A percentile compares a stretch with the other conserved stretches of the same genome.
Evolutionary conservation across 1,284 basidiomycete genomes (phyloP).

Genomic region (Anthracocystis panici-leucophaei): DNA sequence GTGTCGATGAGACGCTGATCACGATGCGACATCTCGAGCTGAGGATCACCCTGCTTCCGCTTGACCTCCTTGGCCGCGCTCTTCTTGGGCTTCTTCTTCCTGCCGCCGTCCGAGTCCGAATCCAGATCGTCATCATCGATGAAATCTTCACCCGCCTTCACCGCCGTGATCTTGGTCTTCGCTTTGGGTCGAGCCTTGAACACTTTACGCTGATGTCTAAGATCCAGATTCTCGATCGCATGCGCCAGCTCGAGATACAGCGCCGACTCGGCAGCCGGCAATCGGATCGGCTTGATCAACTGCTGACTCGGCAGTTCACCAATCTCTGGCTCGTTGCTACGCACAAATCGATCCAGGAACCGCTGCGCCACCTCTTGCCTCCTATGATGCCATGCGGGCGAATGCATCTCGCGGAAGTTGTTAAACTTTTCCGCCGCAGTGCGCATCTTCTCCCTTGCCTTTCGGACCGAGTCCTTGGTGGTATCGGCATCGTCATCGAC

Average conservation of each 20-base stretch:
- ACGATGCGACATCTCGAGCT: slow-evolving; percentile 74
- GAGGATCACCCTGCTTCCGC: slow-evolving; percentile 41
- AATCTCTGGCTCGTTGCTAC: slow-evolving; percentile 92
- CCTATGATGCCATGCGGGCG: slow-evolving; percentile 88
- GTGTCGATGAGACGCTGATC: slow-evolving; percentile 87
- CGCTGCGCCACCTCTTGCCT: slow-evolving; percentile 84
- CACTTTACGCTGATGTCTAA: slow-evolving; percentile 72
- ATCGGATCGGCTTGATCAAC: slow-evolving; percentile 77
- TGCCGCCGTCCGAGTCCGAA: slow-evolving; percentile 24
- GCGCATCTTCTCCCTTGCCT: slow-evolving; percentile 83
- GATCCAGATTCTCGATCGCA: slow-evolving; percentile 86
- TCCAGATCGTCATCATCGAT: slow-evolving; percentile 24
- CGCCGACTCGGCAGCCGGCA: slow-evolving; percentile 92
- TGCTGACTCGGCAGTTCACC: slow-evolving; percentile 88
- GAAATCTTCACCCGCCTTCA: slow-evolving; percentile 16
- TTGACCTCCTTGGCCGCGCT: slow-evolving; percentile 34
- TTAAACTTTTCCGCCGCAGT: slow-evolving; percentile 93
- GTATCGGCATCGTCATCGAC: slow-evolving; percentile 84
- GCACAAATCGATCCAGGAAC: slow-evolving; percentile 73
- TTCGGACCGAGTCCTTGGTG: slow-evolving; percentile 73
- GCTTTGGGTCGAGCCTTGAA: slow-evolving; percentile 42
- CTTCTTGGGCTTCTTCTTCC: slow-evolving; percentile 39
- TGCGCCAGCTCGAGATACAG: slow-evolving; percentile 97
- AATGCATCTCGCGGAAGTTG: slow-evolving; percentile 93
- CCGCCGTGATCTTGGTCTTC: slow-evolving; percentile 18